Evolutionary conservation across 352 stramenopile genomes (phyloP).

Genomic region (Phytophthora parvispora): DNA sequence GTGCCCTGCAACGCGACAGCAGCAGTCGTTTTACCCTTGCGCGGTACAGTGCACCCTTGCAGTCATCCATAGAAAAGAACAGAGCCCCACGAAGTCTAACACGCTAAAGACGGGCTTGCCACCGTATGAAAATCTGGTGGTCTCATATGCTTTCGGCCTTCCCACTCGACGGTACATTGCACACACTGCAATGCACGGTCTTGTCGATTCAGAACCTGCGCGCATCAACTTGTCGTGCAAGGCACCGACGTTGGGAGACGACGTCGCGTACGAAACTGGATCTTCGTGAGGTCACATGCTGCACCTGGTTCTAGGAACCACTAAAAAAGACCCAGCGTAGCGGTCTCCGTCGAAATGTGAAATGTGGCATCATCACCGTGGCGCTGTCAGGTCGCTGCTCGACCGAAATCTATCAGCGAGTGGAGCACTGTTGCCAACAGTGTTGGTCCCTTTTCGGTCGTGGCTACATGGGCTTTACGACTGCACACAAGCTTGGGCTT

Average conservation of each 20-base stretch:
- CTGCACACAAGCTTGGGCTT: neutral
- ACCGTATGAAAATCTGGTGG: neutral
- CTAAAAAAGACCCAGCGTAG: neutral
- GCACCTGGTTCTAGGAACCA: neutral
- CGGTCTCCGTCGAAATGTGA: neutral
- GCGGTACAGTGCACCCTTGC: no score
- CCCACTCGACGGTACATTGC: neutral
- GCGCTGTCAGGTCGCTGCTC: neutral
- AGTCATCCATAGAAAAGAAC: no score
- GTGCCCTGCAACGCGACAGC: neutral
- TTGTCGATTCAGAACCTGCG: no score
- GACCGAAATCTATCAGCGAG: neutral
- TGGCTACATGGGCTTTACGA: neutral
- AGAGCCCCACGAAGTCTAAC: no score
- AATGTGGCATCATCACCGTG: neutral
- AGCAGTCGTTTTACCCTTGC: no score
- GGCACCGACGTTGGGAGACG: neutral
- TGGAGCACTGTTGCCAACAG: neutral
- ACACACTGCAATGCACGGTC: neutral
- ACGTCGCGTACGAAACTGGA: constrained; percentile 1
- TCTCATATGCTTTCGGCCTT: constrained; percentile 1
- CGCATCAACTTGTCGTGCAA: neutral
- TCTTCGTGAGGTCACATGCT: neutral
- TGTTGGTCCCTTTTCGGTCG: neutral
- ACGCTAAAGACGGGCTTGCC: neutral